Percentiles rank a stretch among this genome's conserved stretches.
These are phyloP conservation scores for Salvia sclarea DNA, from an alignment of 305 asterid genomes.

Conservation along the genomic window DNA sequence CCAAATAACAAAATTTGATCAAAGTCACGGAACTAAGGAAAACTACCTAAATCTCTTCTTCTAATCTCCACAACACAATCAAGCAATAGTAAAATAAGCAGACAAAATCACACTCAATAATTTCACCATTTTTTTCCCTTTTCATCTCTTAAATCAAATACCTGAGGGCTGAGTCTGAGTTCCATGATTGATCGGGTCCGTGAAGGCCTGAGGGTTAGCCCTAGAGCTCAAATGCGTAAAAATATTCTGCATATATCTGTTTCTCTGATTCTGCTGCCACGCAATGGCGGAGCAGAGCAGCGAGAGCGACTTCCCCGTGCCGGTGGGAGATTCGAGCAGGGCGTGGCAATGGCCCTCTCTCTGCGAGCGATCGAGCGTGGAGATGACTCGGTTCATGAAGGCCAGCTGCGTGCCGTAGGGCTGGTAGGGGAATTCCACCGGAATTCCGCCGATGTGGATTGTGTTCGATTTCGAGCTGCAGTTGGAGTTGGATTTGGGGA, in stretches of 20 bases:
- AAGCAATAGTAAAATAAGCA: constrained; percentile 2
- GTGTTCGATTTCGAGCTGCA: constrained; percentile 35
- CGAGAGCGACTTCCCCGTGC: constrained; percentile 88
- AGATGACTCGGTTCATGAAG: constrained; percentile 81
- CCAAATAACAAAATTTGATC: background rate
- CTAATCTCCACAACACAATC: background rate
- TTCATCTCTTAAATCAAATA: constrained; percentile 17
- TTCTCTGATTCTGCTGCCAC: constrained; percentile 76
- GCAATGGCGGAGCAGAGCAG: constrained; percentile 86
- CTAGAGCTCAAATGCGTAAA: constrained; percentile 48
- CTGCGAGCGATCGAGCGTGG: constrained; percentile 72
- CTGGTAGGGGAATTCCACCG: constrained; percentile 86
- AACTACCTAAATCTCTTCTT: constrained; percentile 5
- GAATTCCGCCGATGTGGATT: constrained; percentile 72
- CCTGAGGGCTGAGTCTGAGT: constrained; percentile 84
- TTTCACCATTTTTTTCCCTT: background rate
- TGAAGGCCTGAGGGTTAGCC: constrained; percentile 66
- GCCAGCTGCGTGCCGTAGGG: constrained; percentile 93
- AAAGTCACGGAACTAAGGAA: too few relatives aligned
- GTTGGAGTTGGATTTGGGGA: constrained; percentile 28
- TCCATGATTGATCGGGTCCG: constrained; percentile 76
- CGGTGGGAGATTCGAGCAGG: constrained; percentile 94
- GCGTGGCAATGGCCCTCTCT: constrained; percentile 82
- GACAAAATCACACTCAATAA: background rate
- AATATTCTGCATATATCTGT: constrained; percentile 36